Base-by-base conservation (phyloP, 2,329 filamentous ascomycete species). In the Pseudocercospora pini-densiflorae region DNA sequence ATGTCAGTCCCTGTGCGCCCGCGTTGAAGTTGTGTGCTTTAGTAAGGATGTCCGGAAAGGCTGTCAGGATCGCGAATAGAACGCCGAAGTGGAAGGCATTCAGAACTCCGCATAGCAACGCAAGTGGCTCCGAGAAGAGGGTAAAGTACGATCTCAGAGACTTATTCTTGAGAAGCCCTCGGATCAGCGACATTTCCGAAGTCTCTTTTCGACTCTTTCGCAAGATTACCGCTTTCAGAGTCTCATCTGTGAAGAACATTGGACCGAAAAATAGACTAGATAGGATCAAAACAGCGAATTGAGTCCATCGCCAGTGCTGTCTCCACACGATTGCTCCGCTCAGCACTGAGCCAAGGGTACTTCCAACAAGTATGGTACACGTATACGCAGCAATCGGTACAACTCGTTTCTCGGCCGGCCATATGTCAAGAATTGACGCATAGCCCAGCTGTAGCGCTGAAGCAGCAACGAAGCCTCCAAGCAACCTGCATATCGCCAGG, bases 401-500 rank as follows among this genome's bases (percentile, higher is more conserved):
- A 2, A 76, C 77, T 14, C 77, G 68, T 29, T 74, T 57, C 10
- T 71, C 67, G 3, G 75, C 73, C 2, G 68, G 68, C 63, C 78
- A 81, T 12, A 82, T 33, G 68, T 81, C 80, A 2, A 74, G 74
- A 33, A 74, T 75, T 7, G 75, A 78, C 0, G 77, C 78, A 4
- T 73, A 78, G 2, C 79, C 78, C 1, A 81, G 75, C 7, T 77
- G 77, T 0, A 81, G 73, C 7, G 74, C 74, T 2, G 77, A 75
- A 14, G 70, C 67, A 16, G 71, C 74, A 51, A 74, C 73, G n/a
- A 77, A 61, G 0, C 77, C 78, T 24, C 78, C 76, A 33, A 78
- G 70, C 65, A 78, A 92, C 14, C 92, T 88, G 73, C 87, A 89
- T 66, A 93, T 84, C 40, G 92, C 80, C 21, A 94, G 81, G 0